phyloP scores from a whole-genome alignment of 1,284 basidiomycete species.

The Naganishia sp. region DNA sequence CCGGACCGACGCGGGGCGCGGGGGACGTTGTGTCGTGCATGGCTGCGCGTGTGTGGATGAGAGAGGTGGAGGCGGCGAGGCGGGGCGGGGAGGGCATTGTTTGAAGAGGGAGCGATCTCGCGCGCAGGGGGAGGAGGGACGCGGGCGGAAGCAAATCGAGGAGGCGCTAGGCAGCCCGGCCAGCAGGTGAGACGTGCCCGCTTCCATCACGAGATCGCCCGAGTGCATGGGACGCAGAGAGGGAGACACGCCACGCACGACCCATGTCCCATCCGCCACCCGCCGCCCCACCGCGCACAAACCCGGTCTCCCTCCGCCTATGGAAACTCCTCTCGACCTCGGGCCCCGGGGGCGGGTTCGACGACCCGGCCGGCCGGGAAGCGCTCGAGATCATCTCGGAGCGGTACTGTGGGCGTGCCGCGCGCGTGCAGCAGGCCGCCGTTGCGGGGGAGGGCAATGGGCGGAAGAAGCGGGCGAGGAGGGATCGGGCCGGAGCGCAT shows the following conservation, averaged over 20 bases:
- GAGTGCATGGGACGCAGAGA: no score
- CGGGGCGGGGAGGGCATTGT: no score
- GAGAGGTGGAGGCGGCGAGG: no score
- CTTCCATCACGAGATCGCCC: no score
- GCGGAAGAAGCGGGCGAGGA: slow-evolving; percentile 47
- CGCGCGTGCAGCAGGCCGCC: slow-evolving; percentile 3
- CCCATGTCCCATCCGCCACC: no score
- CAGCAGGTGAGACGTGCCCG: background rate
- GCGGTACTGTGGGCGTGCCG: slow-evolving; percentile 58
- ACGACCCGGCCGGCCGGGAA: slow-evolving; percentile 74
- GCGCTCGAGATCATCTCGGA: slow-evolving; percentile 80
- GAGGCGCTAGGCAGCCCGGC: no score
- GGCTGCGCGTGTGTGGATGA: no score
- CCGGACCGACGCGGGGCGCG: slow-evolving; percentile 1
- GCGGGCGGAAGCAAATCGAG: no score
- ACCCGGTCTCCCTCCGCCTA: slow-evolving; percentile 59
- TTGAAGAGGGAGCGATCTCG: no score
- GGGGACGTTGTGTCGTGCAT: background rate
- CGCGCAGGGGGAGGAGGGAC: no score
- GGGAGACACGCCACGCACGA: no score
- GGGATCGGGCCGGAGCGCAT: slow-evolving; percentile 6
- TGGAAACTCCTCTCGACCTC: slow-evolving; percentile 80
- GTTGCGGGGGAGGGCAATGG: slow-evolving; percentile 13
- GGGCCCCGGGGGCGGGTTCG: slow-evolving; percentile 56
- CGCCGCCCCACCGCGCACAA: slow-evolving; percentile 1